A percentile compares a stretch with the other conserved stretches of the same genome.
These are phyloP conservation scores for Kuraishia piskuri DNA, from an alignment of 805 yeast species.

Conservation along the genomic window DNA sequence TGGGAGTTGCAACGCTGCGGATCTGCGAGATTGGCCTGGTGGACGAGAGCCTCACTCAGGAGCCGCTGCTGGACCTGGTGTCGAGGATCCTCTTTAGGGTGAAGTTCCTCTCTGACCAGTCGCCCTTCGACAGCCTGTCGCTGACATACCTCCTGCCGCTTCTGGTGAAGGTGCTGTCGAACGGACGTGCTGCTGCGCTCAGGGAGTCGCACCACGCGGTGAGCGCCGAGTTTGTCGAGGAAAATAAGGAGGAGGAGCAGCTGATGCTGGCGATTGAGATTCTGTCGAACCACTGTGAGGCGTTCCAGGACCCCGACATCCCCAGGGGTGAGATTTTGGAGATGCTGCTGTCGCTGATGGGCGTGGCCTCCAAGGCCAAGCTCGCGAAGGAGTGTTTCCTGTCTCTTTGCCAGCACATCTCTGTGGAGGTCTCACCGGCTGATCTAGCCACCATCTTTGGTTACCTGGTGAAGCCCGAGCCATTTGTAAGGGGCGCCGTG, in stretches of 20 bases:
- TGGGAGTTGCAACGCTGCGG: constrained; percentile 69
- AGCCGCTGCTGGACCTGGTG: constrained; percentile 43
- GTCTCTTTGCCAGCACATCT: constrained; percentile 67
- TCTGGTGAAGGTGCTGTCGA: constrained; percentile 55
- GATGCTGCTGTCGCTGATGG: constrained; percentile 58
- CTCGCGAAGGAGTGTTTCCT: constrained; percentile 76
- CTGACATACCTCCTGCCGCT: constrained; percentile 73
- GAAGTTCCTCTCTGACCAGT: constrained; percentile 66
- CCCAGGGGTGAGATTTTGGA: constrained; percentile 62
- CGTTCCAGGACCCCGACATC: constrained; percentile 54
- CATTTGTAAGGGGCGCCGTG: constrained; percentile 69
- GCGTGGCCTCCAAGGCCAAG: constrained; percentile 71
- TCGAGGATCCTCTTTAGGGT: constrained; percentile 68
- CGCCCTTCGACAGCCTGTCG: constrained; percentile 58
- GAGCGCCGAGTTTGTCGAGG: constrained; percentile 68
- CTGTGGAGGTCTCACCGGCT: constrained; percentile 43
- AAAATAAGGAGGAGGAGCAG: constrained; percentile 85
- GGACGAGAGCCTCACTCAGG: constrained; percentile 37
- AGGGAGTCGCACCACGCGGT: constrained; percentile 43
- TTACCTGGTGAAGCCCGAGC: constrained; percentile 49
- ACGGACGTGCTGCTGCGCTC: constrained; percentile 50
- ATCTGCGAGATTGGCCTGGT: constrained; percentile 37
- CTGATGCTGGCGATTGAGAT: constrained; percentile 70
- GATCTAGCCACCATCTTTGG: constrained; percentile 56
- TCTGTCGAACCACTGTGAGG: constrained; percentile 58